Evolutionary conservation across 257 asterid genomes (phyloP).

Genomic region (Solanum appendiculatum): DNA sequence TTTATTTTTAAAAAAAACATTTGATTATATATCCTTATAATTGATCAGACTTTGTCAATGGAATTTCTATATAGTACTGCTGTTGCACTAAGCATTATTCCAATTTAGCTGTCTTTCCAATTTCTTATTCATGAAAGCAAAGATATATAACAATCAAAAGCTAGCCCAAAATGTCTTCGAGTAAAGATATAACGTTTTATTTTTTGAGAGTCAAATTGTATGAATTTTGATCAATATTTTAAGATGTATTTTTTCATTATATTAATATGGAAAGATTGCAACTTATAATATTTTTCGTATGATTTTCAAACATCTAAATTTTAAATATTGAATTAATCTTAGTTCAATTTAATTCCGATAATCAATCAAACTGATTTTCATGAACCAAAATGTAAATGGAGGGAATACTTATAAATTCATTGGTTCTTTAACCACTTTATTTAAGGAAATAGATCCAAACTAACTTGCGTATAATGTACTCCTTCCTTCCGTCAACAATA

Average conservation of each 20-base stretch:
- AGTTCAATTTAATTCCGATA: background rate
- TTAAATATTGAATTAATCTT: background rate
- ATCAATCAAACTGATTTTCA: background rate
- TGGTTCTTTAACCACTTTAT: background rate
- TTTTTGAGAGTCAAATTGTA: too few species aligned
- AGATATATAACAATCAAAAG: too few species aligned
- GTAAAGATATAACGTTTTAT: too few species aligned
- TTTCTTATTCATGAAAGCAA: background rate
- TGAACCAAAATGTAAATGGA: background rate
- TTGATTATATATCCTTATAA: background rate
- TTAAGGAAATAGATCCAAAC: background rate
- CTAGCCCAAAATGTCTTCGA: background rate
- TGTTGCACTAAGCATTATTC: background rate
- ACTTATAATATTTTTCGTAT: background rate
- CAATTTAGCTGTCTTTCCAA: background rate
- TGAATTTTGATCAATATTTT: background rate
- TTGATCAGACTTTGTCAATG: background rate
- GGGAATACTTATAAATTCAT: background rate
- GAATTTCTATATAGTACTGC: background rate
- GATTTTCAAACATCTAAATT: fast-evolving
- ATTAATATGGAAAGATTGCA: background rate
- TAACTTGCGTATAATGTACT: background rate
- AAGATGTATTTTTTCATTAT: background rate
- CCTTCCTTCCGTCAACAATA: too few species aligned
- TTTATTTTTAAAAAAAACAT: background rate